Percentiles rank a stretch among this genome's conserved stretches.
Evolutionary conservation across 768 basidiomycete genomes (phyloP).

Genomic region (Podaxis pistillaris): DNA sequence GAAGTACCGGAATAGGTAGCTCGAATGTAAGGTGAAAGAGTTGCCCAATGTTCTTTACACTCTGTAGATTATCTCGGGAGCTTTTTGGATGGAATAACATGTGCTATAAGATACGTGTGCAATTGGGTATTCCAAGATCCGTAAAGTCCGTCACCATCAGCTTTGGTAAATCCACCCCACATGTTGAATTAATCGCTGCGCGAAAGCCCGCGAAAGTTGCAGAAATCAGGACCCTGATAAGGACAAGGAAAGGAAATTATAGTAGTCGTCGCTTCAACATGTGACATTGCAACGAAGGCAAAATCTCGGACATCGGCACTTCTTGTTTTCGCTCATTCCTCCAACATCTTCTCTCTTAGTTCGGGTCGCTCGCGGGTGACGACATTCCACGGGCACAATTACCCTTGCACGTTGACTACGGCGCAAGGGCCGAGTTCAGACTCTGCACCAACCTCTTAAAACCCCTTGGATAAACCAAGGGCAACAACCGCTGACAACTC

Average conservation of each 20-base stretch:
- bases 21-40: constrained; percentile 60
- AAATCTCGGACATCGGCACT: neutral
- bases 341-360: neutral
- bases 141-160: neutral
- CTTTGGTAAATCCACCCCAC: neutral
- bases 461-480: constrained; percentile 2
- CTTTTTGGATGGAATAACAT: neutral
- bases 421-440: neutral
- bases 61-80: neutral
- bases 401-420: neutral
- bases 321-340: neutral
- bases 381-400: neutral
- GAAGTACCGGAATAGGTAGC: constrained; percentile 79
- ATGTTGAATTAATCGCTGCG: neutral
- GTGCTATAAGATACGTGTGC: too few relatives aligned
- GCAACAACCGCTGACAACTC: neutral
- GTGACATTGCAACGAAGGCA: constrained; percentile 6
- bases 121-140: neutral
- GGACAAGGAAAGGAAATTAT: neutral
- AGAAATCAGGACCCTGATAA: too few relatives aligned
- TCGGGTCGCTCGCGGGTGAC: neutral
- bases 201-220: too few relatives aligned
- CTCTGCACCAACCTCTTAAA: too few relatives aligned
- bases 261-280: neutral
- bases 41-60: neutral